Evolutionary conservation across 805 yeast species (phyloP).

Genomic region (Zygotorulaspora danielsina): DNA sequence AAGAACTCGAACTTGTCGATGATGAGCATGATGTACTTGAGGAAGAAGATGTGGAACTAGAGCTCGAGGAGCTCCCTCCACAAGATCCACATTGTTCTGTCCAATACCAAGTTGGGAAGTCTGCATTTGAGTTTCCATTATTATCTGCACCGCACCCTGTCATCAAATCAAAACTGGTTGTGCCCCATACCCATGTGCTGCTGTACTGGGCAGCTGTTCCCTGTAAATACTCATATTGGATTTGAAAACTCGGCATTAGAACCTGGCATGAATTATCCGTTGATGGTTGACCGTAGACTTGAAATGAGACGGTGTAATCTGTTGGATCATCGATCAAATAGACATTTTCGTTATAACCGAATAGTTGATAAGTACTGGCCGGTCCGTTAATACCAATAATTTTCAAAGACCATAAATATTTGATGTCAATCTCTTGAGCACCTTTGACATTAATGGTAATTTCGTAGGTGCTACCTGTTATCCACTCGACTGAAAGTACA

Average conservation of each 20-base stretch:
- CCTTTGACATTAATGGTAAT: conserved; percentile 18
- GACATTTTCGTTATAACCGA: conserved; percentile 25
- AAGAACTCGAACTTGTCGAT: conserved; percentile 2
- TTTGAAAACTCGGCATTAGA: conserved; percentile 30
- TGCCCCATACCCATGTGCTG: conserved; percentile 12
- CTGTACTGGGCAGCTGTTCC: conserved; percentile 18
- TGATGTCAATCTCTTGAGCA: conserved; percentile 14
- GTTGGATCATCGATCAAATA: conserved; percentile 23
- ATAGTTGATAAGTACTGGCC: conserved; percentile 22
- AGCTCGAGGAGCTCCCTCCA: not conserved
- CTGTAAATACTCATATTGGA: conserved; percentile 34
- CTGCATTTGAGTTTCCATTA: conserved; percentile 29
- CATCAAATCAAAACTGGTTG: conserved; percentile 23
- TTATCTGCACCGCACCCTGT: conserved; percentile 30
- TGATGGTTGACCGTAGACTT: conserved; percentile 22
- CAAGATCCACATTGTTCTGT: conserved; percentile 2
- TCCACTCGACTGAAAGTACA: conserved; percentile 14
- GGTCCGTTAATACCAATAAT: conserved; percentile 33
- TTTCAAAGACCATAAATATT: conserved; percentile 20
- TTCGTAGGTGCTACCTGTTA: conserved; percentile 15
- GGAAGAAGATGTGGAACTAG: not conserved
- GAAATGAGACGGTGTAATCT: conserved; percentile 29
- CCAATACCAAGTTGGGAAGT: conserved; percentile 30
- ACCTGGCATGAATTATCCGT: conserved; percentile 9
- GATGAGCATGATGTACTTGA: conserved; percentile 4